A percentile compares a stretch with the other conserved stretches of the same genome.
Evolutionary conservation across 2,329 filamentous ascomycete genomes (phyloP).

Genomic region (Aspergillus sp.): DNA sequence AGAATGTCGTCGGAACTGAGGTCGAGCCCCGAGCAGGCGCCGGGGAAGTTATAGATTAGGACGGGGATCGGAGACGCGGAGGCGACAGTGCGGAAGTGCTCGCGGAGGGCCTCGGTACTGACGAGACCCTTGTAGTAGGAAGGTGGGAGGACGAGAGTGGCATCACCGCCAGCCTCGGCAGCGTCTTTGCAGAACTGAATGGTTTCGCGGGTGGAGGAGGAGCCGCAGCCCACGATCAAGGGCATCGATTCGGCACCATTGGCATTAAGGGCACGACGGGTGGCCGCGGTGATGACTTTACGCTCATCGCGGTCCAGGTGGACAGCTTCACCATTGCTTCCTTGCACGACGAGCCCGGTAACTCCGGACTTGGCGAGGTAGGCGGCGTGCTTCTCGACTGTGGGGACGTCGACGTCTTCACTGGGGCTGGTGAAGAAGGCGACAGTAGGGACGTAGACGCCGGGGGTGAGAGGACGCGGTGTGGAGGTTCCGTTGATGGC

Average conservation of each 20-base stretch:
- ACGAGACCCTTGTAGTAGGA: constrained; percentile 72
- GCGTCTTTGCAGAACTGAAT: constrained; percentile 69
- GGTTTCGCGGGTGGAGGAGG: constrained; percentile 71
- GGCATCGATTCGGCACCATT: constrained; percentile 66
- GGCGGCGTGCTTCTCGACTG: constrained; percentile 60
- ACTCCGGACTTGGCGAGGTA: constrained; percentile 72
- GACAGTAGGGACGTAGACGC: constrained; percentile 71
- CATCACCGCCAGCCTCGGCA: constrained; percentile 68
- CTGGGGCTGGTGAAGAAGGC: constrained; percentile 66
- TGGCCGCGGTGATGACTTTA: constrained; percentile 65
- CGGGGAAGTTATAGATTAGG: constrained; percentile 72
- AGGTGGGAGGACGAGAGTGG: constrained; percentile 72
- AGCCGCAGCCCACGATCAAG: constrained; percentile 73
- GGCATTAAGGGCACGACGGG: constrained; percentile 66
- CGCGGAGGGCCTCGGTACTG: constrained; percentile 56
- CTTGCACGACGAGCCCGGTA: constrained; percentile 72
- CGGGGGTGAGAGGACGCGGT: constrained; percentile 38
- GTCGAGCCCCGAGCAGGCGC: constrained; percentile 65
- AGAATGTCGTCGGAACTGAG: constrained; percentile 66
- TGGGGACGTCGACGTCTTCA: constrained; percentile 65
- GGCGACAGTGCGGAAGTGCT: constrained; percentile 67
- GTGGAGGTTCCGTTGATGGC: constrained; percentile 20
- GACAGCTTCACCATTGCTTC: constrained; percentile 80
- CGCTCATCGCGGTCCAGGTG: constrained; percentile 72
- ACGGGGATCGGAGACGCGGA: constrained; percentile 61